Conservation (phyloP, 148 eudicot genomes). For the Rhododendron simsii region DNA sequence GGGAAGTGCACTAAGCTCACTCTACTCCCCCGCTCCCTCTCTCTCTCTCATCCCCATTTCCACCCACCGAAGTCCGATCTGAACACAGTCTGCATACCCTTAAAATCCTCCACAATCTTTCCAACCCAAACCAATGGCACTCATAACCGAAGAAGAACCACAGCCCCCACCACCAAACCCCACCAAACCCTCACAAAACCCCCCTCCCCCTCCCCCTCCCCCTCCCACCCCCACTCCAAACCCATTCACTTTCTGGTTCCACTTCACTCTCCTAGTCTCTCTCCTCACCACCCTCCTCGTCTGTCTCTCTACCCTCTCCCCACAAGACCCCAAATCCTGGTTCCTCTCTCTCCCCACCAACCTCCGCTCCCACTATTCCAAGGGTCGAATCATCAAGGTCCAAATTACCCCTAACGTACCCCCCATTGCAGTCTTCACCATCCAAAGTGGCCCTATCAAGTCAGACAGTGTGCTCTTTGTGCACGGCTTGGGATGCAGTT, state of each 20-base stretch:
- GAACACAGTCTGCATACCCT: neutral
- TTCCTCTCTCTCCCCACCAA: slow-evolving; percentile 58
- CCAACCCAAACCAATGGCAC: slow-evolving; percentile 51
- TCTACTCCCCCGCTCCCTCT: neutral
- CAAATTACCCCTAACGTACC: slow-evolving; percentile 48
- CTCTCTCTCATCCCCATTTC: neutral
- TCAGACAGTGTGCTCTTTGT: slow-evolving; percentile 52
- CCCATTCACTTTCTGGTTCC: slow-evolving; percentile 83
- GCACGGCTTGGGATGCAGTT: slow-evolving; percentile 84
- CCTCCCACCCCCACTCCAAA: slow-evolving; percentile 21
- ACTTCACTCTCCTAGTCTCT: slow-evolving; percentile 56
- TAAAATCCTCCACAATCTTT: neutral
- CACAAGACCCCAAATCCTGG: slow-evolving; percentile 76
- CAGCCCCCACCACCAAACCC: slow-evolving; percentile 30
- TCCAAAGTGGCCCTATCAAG: slow-evolving; percentile 42
- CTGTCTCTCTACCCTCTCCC: slow-evolving; percentile 35
- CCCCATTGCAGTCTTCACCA: slow-evolving; percentile 58
- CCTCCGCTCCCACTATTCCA: slow-evolving; percentile 60
- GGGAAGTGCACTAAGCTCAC: no score
- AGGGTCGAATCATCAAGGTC: slow-evolving; percentile 58
- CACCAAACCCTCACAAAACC: slow-evolving; percentile 22
- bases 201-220: slow-evolving; percentile 11
- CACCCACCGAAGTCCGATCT: neutral
- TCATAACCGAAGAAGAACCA: slow-evolving; percentile 61
- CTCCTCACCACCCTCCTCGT: slow-evolving; percentile 54